Percentiles rank a stretch among this genome's conserved stretches.
Evolutionary conservation across 2,329 filamentous ascomycete species (phyloP).

Genomic region (Microcyclospora tardicrescens): DNA sequence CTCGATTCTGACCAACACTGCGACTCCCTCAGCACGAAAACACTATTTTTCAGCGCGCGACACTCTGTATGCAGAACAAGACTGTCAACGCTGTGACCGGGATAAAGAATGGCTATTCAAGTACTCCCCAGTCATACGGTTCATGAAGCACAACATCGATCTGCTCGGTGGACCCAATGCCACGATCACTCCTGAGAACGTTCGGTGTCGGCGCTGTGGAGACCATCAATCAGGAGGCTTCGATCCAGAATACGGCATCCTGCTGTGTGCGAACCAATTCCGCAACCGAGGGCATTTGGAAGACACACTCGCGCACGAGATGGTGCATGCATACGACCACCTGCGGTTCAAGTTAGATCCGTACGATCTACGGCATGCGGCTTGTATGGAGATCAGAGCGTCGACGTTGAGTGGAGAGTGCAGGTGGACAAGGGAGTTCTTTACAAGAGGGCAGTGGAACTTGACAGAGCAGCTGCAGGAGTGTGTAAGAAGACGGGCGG

Average conservation of each 20-base stretch:
- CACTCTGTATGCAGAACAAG: conserved; percentile 57
- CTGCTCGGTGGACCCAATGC: conserved; percentile 53
- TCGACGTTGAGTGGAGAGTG: conserved; percentile 90
- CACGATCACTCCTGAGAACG: conserved; percentile 57
- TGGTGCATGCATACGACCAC: conserved; percentile 95
- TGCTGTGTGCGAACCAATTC: conserved; percentile 88
- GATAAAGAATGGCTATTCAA: conserved; percentile 72
- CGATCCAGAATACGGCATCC: conserved; percentile 70
- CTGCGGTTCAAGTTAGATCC: conserved; percentile 83
- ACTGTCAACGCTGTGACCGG: conserved; percentile 70
- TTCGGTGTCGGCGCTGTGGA: conserved; percentile 70
- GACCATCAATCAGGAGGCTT: conserved; percentile 69
- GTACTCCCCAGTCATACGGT: conserved; percentile 76
- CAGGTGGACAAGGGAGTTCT: conserved; percentile 74
- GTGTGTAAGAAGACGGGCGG: conserved; percentile 73
- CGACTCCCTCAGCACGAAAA: conserved; percentile 55
- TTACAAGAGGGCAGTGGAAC: conserved; percentile 72
- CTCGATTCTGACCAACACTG: conserved; percentile 60
- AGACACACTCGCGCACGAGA: conserved; percentile 90
- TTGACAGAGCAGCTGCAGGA: conserved; percentile 88
- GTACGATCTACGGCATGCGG: conserved; percentile 71
- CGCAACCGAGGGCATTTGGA: conserved; percentile 69
- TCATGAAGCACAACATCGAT: conserved; percentile 68
- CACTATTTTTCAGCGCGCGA: conserved; percentile 71
- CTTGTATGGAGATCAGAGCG: conserved; percentile 92